phyloP scores from a whole-genome alignment of 2,329 filamentous ascomycete genomes.

The Hymenoscyphus salicellus region DNA sequence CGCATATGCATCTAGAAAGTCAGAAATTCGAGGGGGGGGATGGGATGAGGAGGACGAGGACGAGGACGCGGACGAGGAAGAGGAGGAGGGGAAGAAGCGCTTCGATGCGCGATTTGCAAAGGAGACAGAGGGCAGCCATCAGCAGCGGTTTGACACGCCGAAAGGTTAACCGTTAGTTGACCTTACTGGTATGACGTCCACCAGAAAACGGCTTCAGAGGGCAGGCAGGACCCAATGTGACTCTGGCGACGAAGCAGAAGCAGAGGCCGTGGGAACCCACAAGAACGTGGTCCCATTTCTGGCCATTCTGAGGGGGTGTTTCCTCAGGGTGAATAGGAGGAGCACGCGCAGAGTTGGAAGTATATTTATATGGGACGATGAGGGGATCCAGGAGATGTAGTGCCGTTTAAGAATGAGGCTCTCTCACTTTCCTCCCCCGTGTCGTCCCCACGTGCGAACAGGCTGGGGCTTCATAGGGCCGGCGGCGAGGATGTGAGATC shows the following conservation, averaged over 20 bases:
- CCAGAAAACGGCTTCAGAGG: background rate
- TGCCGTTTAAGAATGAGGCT: background rate
- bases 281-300: background rate
- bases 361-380: background rate
- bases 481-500: background rate
- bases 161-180: background rate
- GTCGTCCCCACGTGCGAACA: constrained; percentile 1
- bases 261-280: background rate
- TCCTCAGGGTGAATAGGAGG: too few species aligned
- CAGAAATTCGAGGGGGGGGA: background rate
- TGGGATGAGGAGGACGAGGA: background rate
- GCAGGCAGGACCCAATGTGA: background rate
- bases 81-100: background rate
- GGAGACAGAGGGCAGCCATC: background rate
- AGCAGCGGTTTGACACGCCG: background rate
- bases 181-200: background rate
- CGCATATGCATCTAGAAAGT: constrained; percentile 1
- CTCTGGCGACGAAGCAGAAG: too few species aligned
- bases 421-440: background rate
- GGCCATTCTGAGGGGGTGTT: background rate
- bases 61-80: background rate
- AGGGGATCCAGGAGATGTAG: background rate
- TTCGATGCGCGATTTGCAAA: background rate
- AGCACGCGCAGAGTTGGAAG: background rate
- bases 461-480: background rate